Base-by-base conservation (phyloP, 129 eudicot species). In the Tagetes patula region DNA sequence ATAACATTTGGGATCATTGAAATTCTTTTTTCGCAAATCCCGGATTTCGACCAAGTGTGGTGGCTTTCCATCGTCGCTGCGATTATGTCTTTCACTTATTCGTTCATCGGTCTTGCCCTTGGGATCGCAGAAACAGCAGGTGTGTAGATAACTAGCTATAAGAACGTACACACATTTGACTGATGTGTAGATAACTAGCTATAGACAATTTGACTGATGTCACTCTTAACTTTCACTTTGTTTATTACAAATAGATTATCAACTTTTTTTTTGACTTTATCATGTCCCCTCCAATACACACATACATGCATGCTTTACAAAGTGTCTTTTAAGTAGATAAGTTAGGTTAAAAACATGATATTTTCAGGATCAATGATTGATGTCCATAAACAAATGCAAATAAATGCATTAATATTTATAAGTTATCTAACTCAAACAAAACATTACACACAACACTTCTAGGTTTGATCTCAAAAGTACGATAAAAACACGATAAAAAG, bases 51-150 rank as follows among this genome's bases (percentile, higher is more conserved):
- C 61, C 88, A 90, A 69, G 77, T 87, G 8, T 83, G 84, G 90
- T 90, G 96, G 96, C 93, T 87, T 41, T 87, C 96, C 36, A 85
- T 87, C n/a, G 85, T 89, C 41, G 93, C 91, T 2, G 93, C 96
- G 36, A 46, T 90, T 30, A 90, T 90, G 96, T 90, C 93, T 4
- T 90, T 90, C 80, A 85, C 96, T 5, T 90, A 90, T 76, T 87
- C 93, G 49, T 70, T 74, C 37, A 71, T 85, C 27, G 96, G 93
- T 42, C 87, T 87, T 14, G 79, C 79, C 2, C 88, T 90, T 47
- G 93, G 90, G 55, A 64, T 87, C 30, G 88, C 82, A 20, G 74
- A 90, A 79, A 87, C 87, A 50, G 71, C 84, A 79, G 93, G 96
- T 89, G 40, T 33, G 8, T 56, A 7, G 12, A 20, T 13, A n/a